A percentile compares a stretch with the other conserved stretches of the same genome.
phyloP scores from a whole-genome alignment of 768 basidiomycete genomes.

The Lactifluus subvellereus region DNA sequence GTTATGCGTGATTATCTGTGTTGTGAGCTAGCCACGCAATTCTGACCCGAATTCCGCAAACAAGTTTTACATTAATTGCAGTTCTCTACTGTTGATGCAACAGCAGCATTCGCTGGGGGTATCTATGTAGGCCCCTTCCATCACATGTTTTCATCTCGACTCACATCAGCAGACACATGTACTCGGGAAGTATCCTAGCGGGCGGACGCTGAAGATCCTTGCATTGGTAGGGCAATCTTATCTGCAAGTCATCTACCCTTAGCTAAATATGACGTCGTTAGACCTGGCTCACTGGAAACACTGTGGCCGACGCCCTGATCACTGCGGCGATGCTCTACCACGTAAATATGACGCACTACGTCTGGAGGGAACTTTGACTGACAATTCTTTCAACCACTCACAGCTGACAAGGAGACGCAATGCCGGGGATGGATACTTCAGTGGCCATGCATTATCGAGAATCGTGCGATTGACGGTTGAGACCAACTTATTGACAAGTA shows the following conservation, averaged over 20 bases:
- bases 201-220: background rate
- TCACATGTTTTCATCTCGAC: background rate
- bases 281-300: constrained; percentile 12
- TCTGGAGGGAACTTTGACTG: background rate
- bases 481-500: constrained; percentile 25
- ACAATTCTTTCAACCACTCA: background rate
- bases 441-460: constrained; percentile 14
- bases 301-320: constrained; percentile 10
- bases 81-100: background rate
- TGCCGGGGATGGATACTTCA: background rate
- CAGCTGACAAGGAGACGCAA: background rate
- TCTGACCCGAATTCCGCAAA: too few species aligned
- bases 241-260: background rate
- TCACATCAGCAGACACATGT: background rate
- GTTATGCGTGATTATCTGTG: background rate
- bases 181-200: background rate
- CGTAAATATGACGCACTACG: background rate
- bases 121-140: background rate
- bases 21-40: background rate
- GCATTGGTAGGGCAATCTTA: background rate
- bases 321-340: constrained; percentile 1
- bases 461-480: constrained; percentile 28
- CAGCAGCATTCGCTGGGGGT: background rate
- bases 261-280: background rate
- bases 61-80: background rate